Conservation (phyloP, 2,329 filamentous ascomycete species). For the Botrytis hyacinthi region DNA sequence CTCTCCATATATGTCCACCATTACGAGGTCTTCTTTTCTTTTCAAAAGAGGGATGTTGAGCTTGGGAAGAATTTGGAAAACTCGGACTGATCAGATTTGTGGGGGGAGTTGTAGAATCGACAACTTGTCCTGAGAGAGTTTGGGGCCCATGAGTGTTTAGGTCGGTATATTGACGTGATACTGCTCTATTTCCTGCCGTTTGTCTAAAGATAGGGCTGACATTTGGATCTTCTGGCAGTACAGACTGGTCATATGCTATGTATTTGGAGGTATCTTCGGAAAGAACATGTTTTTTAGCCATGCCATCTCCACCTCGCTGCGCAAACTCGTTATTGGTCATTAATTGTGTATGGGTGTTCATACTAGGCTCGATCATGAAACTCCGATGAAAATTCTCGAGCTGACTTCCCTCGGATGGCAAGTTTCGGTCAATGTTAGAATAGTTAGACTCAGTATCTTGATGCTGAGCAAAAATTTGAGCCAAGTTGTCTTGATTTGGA, state of each 20-base stretch:
- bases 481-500: too few species aligned
- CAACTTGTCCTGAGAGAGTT: neutral
- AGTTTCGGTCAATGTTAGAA: neutral
- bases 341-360: rapidly evolving
- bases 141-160: neutral
- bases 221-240: neutral
- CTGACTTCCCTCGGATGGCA: rapidly evolving
- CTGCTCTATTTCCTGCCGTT: neutral
- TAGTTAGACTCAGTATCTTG: rapidly evolving
- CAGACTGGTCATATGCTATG: neutral
- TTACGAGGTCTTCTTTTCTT: neutral
- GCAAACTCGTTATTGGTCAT: rapidly evolving
- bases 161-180: neutral
- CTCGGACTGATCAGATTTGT: rapidly evolving
- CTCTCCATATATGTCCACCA: neutral
- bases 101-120: rapidly evolving
- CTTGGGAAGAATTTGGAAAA: rapidly evolving
- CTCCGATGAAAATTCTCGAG: rapidly evolving
- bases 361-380: too few species aligned
- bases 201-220: neutral
- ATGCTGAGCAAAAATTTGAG: neutral
- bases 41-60: neutral
- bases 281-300: neutral
- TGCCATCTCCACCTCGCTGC: rapidly evolving
- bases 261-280: too few species aligned